Evolutionary conservation across 208 protist species (phyloP).

Genomic region (Leishmania lainsoni): DNA sequence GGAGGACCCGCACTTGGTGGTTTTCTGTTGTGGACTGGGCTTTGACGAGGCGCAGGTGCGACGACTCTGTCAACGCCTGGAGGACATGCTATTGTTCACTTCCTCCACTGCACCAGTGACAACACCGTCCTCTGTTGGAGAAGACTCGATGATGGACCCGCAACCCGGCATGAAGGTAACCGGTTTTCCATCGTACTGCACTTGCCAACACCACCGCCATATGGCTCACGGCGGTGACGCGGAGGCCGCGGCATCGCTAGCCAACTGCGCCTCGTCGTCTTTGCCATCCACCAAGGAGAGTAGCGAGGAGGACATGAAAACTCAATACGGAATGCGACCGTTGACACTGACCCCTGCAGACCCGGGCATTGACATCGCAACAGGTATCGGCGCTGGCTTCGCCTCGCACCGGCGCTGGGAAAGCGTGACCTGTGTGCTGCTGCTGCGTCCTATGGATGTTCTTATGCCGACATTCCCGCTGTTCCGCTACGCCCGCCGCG

Average conservation of each 20-base stretch:
- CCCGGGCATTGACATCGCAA: background rate
- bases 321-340: constrained; percentile 3
- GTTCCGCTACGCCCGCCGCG: constrained; percentile 51
- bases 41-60: constrained; percentile 51
- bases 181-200: background rate
- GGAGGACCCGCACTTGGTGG: constrained; percentile 45
- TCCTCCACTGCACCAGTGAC: constrained; percentile 8
- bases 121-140: constrained; percentile 1
- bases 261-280: background rate
- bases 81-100: constrained; percentile 44
- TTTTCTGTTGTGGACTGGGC: constrained; percentile 69
- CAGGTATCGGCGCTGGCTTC: background rate
- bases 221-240: background rate
- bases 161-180: background rate
- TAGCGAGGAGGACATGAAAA: constrained; percentile 18
- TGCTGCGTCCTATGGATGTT: constrained; percentile 40
- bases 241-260: constrained; percentile 5
- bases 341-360: constrained; percentile 1
- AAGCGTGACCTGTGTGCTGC: constrained; percentile 58
- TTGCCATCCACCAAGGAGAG: constrained; percentile 5
- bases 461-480: constrained; percentile 47
- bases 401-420: constrained; percentile 39
- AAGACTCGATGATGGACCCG: background rate
- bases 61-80: constrained; percentile 47
- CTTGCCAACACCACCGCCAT: background rate